Conservation (phyloP, 495 filamentous ascomycete species). For the Aspergillus ellipticus region DNA sequence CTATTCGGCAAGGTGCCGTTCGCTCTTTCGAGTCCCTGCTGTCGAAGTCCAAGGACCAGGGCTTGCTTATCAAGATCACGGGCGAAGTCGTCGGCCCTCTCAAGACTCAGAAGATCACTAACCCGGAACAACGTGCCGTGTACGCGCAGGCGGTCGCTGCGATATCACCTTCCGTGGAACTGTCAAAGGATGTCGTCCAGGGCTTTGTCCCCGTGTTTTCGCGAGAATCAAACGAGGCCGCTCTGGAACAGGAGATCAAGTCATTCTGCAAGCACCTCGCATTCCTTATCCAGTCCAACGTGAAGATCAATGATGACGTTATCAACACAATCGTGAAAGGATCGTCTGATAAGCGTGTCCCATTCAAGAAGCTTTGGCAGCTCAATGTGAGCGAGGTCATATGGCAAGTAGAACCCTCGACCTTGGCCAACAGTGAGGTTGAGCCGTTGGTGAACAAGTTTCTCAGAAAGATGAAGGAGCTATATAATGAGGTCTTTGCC, state of each 20-base stretch:
- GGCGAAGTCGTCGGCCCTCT: conserved; percentile 75
- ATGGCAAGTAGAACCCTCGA: conserved; percentile 50
- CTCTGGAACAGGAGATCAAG: conserved; percentile 67
- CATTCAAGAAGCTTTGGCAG: conserved; percentile 77
- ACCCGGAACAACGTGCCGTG: conserved; percentile 73
- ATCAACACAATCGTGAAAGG: conserved; percentile 75
- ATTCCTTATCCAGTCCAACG: conserved; percentile 53
- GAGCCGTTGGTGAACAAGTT: conserved; percentile 45
- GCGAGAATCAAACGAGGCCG: conserved; percentile 85
- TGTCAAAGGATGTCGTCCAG: conserved; percentile 62
- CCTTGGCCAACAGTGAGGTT: conserved; percentile 42
- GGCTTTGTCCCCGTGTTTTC: conserved; percentile 59
- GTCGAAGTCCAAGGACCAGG: conserved; percentile 51
- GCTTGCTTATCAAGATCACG: conserved; percentile 57
- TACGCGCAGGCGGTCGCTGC: conserved; percentile 73
- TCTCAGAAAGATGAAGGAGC: conserved; percentile 62
- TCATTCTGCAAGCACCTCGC: conserved; percentile 61
- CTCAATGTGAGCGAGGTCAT: conserved; percentile 69
- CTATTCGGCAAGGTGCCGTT: conserved; percentile 70
- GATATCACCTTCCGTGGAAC: conserved; percentile 51
- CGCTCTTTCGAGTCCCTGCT: conserved; percentile 66
- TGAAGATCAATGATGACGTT: conserved; percentile 58
- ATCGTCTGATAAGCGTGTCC: conserved; percentile 74
- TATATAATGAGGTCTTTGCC: conserved; percentile 68
- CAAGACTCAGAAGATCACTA: conserved; percentile 74